Percentiles rank a stretch among this genome's conserved stretches.
These are phyloP conservation scores for Hyphopichia pseudoburtonii DNA, from an alignment of 1,139 yeast genomes.

Conservation along the genomic window DNA sequence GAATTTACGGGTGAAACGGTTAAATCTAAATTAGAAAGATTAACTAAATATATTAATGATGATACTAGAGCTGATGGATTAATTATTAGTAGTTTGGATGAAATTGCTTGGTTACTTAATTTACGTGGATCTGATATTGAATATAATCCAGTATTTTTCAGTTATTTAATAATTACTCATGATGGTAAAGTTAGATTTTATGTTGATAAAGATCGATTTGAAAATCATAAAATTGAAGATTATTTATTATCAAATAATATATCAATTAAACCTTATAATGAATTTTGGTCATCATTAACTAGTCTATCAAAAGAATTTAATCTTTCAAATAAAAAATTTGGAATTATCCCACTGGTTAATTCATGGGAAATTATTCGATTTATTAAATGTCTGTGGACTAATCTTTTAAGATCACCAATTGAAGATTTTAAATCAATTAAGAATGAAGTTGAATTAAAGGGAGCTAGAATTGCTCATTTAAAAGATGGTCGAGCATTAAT, in stretches of 20 bases:
- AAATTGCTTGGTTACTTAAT: slow-evolving; percentile 90
- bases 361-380: slow-evolving; percentile 81
- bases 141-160: slow-evolving; percentile 87
- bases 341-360: slow-evolving; percentile 58
- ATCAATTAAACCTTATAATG: slow-evolving; percentile 50
- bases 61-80: slow-evolving; percentile 42
- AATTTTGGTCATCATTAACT: slow-evolving; percentile 54
- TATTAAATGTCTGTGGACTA: slow-evolving; percentile 39
- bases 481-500: slow-evolving; percentile 86
- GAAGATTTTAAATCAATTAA: slow-evolving; percentile 78
- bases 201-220: slow-evolving; percentile 28
- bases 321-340: slow-evolving; percentile 40
- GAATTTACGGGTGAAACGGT: slow-evolving; percentile 51
- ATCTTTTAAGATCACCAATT: slow-evolving; percentile 58
- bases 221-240: slow-evolving; percentile 26
- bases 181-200: slow-evolving; percentile 54
- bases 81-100: slow-evolving; percentile 77
- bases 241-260: slow-evolving; percentile 42
- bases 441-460: slow-evolving; percentile 68
- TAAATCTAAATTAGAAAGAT: slow-evolving; percentile 43
- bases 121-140: slow-evolving; percentile 77
- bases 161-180: slow-evolving; percentile 66
- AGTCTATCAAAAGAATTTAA: slow-evolving; percentile 43
- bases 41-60: slow-evolving; percentile 43
- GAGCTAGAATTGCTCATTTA: slow-evolving; percentile 76